Percentiles rank a stretch among this genome's conserved stretches.
These are phyloP conservation scores for Leavenworthia alabamica DNA, from an alignment of 345 rosid genomes.

Conservation along the genomic window DNA sequence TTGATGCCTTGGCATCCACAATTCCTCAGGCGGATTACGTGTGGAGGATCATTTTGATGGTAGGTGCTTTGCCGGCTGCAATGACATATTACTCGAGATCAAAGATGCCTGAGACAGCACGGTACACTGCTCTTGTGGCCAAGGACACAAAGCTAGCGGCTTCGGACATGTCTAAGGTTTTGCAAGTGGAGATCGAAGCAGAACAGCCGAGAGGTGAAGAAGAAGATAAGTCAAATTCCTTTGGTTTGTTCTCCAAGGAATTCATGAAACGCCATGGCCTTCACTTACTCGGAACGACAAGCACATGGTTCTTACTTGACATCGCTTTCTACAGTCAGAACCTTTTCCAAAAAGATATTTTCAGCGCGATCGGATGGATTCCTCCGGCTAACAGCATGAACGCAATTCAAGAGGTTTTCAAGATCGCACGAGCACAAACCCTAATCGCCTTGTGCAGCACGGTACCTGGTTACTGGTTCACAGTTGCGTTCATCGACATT, in stretches of 20 bases:
- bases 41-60: slow-evolving; percentile 77
- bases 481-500: slow-evolving; percentile 55
- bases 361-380: slow-evolving; percentile 79
- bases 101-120: slow-evolving; percentile 91
- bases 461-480: slow-evolving; percentile 87
- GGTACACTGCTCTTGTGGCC: slow-evolving; percentile 85
- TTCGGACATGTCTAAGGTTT: slow-evolving; percentile 72
- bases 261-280: too few species aligned
- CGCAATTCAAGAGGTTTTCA: slow-evolving; percentile 67
- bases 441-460: slow-evolving; percentile 74
- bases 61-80: slow-evolving; percentile 74
- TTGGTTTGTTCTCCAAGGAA: slow-evolving; percentile 58
- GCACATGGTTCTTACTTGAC: slow-evolving; percentile 90
- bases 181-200: slow-evolving; percentile 63
- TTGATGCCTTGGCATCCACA: slow-evolving; percentile 46
- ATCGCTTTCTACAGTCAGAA: slow-evolving; percentile 82
- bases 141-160: slow-evolving; percentile 68
- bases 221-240: slow-evolving; percentile 28
- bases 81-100: slow-evolving; percentile 73
- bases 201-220: slow-evolving; percentile 41
- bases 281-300: too few species aligned
- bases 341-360: slow-evolving; percentile 79
- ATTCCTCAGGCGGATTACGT: slow-evolving; percentile 64
- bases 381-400: slow-evolving; percentile 72
- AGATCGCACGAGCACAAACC: slow-evolving; percentile 76